Evolutionary conservation across 306 rosid species (phyloP).

Genomic region (Fagus sylvatica): DNA sequence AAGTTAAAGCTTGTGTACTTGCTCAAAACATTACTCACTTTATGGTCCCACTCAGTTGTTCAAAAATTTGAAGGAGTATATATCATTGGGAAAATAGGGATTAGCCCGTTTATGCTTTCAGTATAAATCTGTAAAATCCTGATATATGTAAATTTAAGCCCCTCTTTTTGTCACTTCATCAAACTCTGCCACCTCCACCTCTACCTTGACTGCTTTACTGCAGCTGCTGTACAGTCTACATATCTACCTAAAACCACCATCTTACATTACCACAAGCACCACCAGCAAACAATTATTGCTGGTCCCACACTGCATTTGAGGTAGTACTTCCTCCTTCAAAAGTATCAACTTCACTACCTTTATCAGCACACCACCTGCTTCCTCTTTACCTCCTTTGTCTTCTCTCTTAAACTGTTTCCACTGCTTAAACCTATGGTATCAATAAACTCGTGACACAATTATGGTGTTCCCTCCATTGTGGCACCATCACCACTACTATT

Average conservation of each 20-base stretch:
- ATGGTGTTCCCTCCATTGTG: background rate
- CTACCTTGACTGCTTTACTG: background rate
- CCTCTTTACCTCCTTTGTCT: background rate
- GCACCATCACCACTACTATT: background rate
- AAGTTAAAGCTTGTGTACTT: constrained; percentile 8
- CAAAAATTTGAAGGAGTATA: background rate
- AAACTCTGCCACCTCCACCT: background rate
- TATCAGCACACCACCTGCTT: background rate
- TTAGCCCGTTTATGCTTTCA: background rate
- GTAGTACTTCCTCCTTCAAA: background rate
- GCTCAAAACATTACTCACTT: background rate
- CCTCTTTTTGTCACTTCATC: background rate
- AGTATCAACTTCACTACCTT: background rate
- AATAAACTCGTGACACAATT: background rate
- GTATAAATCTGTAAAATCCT: background rate
- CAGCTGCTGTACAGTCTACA: background rate
- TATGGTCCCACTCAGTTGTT: background rate
- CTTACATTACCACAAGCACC: background rate
- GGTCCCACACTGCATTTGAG: background rate
- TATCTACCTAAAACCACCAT: background rate
- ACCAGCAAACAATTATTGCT: background rate
- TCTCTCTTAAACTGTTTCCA: background rate
- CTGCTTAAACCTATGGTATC: background rate
- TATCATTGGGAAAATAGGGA: background rate
- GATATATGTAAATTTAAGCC: background rate